Conservation (phyloP, 2,329 filamentous ascomycete genomes). For the Scleromitrula shiraiana region DNA sequence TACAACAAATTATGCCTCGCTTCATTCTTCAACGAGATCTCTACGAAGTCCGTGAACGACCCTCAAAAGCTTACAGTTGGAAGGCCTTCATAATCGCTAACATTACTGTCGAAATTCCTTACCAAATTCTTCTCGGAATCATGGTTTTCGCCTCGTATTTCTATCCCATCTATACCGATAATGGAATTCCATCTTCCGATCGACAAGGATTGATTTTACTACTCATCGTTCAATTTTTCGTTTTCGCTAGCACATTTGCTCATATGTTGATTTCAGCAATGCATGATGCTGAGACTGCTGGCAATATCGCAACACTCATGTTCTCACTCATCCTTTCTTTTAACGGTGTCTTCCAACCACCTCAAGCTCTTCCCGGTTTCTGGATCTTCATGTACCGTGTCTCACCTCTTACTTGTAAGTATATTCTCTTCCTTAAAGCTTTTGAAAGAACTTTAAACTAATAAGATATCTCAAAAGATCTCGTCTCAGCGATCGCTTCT, state of each 20-base stretch:
- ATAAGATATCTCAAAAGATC: slow-evolving; percentile 50
- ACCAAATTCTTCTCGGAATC: slow-evolving; percentile 67
- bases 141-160: slow-evolving; percentile 78
- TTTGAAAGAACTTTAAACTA: not conserved
- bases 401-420: slow-evolving; percentile 38
- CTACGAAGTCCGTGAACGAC: slow-evolving; percentile 45
- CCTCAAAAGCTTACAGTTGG: slow-evolving; percentile 32
- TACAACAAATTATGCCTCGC: slow-evolving; percentile 61
- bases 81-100: slow-evolving; percentile 29
- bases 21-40: slow-evolving; percentile 61
- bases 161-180: slow-evolving; percentile 63
- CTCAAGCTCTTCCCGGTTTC: slow-evolving; percentile 58
- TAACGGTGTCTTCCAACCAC: slow-evolving; percentile 65
- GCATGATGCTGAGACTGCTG: slow-evolving; percentile 67
- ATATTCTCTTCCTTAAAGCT: not conserved
- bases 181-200: slow-evolving; percentile 35
- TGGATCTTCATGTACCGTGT: slow-evolving; percentile 84
- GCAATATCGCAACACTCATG: slow-evolving; percentile 67
- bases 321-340: slow-evolving; percentile 70
- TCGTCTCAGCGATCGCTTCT: slow-evolving; percentile 62
- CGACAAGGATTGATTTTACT: slow-evolving; percentile 61
- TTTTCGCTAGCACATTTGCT: slow-evolving; percentile 79
- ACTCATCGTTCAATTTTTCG: slow-evolving; percentile 64
- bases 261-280: slow-evolving; percentile 71
- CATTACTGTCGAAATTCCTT: slow-evolving; percentile 78